Evolutionary conservation across 352 stramenopile genomes (phyloP).

Genomic region (Pythium brassicae): DNA sequence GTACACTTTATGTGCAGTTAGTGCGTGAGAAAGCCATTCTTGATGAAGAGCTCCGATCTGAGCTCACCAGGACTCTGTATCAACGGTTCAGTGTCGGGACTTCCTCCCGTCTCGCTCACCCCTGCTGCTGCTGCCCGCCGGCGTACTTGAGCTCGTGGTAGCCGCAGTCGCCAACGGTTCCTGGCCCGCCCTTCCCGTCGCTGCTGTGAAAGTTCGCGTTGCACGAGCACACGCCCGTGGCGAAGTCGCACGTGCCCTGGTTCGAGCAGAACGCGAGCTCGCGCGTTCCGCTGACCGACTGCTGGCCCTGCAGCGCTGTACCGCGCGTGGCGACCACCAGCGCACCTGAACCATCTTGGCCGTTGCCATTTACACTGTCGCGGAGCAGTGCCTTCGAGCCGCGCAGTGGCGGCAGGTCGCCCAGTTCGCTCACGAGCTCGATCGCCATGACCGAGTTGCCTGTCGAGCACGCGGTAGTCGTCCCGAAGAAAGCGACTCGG

Average conservation of each 20-base stretch:
- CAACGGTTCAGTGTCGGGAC: no score
- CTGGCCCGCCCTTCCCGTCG: constrained; percentile 58
- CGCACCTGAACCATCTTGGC: constrained; percentile 43
- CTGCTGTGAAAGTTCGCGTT: constrained; percentile 37
- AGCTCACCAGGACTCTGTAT: no score
- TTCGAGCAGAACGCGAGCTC: constrained; percentile 76
- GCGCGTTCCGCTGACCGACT: constrained; percentile 58
- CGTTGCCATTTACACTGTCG: constrained; percentile 48
- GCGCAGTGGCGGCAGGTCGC: constrained; percentile 45
- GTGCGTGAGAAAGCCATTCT: no score
- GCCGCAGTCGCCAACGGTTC: constrained; percentile 71
- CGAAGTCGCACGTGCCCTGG: constrained; percentile 65
- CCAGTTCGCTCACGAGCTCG: constrained; percentile 57
- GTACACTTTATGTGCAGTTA: no score
- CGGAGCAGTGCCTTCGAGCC: constrained; percentile 31
- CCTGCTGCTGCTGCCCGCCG: constrained; percentile 3
- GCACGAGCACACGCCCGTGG: constrained; percentile 54
- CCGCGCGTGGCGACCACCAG: constrained; percentile 39
- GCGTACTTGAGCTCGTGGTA: constrained; percentile 40
- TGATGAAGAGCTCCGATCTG: no score
- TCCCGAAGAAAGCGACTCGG: constrained; percentile 29
- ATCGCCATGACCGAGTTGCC: constrained; percentile 43
- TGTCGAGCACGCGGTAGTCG: constrained; percentile 33
- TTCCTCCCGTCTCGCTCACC: not conserved
- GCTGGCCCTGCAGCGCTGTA: constrained; percentile 21